Conservation (phyloP, 306 rosid species). For the Dryas alaskensis region DNA sequence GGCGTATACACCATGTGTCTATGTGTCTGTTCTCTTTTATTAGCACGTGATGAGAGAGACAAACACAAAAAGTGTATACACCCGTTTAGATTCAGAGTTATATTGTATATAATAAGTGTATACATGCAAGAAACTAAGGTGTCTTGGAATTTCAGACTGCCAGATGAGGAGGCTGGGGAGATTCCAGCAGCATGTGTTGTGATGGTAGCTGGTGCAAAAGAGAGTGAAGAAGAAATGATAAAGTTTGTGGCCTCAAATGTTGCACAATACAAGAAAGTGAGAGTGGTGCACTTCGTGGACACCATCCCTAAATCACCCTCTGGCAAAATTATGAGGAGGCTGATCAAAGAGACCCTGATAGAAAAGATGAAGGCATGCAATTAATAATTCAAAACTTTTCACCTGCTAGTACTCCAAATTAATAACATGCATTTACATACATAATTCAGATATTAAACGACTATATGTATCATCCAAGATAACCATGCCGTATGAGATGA, state of each 20-base stretch:
- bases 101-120: not conserved
- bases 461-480: no score
- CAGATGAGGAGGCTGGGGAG: constrained; percentile 94
- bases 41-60: no score
- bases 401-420: not conserved
- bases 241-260: constrained; percentile 65
- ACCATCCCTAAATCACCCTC: constrained; percentile 85
- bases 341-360: constrained; percentile 54
- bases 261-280: constrained; percentile 79
- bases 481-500: not conserved
- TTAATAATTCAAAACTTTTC: constrained; percentile 3
- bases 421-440: not conserved
- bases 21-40: no score
- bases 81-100: not conserved
- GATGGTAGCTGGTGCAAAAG: constrained; percentile 49
- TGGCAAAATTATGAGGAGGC: constrained; percentile 88
- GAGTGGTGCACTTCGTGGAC: constrained; percentile 75
- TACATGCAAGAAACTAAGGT: not conserved
- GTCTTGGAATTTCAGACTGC: constrained; percentile 41
- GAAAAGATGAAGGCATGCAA: constrained; percentile 39
- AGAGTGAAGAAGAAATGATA: constrained; percentile 71
- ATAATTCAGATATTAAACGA: no score
- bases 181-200: constrained; percentile 86
- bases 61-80: no score
- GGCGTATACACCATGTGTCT: no score